Percentiles rank a stretch among this genome's conserved stretches.
phyloP scores from a whole-genome alignment of 306 rosid species.

The Acacia acuminata region DNA sequence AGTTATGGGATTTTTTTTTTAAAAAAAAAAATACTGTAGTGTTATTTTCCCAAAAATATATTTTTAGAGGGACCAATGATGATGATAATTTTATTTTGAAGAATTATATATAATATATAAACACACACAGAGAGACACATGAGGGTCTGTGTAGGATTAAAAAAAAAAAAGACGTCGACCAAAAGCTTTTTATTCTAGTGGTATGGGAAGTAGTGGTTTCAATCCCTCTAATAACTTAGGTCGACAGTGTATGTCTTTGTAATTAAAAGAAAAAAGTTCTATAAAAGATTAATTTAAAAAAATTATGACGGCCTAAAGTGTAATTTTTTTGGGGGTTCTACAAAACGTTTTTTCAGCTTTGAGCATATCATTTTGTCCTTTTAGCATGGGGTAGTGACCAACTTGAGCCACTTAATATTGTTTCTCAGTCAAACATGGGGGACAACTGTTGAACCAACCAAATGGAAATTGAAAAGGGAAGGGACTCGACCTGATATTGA shows the following conservation, averaged over 20 bases:
- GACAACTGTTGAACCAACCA: not conserved
- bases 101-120: not conserved
- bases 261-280: not conserved
- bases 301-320: not conserved
- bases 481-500: not conserved
- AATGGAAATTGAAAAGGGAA: not conserved
- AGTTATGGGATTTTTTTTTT: no score
- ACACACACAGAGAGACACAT: not conserved
- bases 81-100: not conserved
- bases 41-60: no score
- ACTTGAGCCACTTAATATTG: not conserved
- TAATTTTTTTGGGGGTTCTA: not conserved
- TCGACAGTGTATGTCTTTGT: no score
- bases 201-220: no score
- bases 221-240: no score
- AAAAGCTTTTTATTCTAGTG: no score
- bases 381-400: not conserved
- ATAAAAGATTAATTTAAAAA: not conserved
- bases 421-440: not conserved
- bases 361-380: not conserved
- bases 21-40: no score
- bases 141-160: not conserved
- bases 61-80: not conserved
- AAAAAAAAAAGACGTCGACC: not conserved
- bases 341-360: not conserved